Evolutionary conservation across 768 basidiomycete genomes (phyloP), one percentile per base, ranked within the genome.

Genomic region (Rhodotorula babjevae): DNA sequence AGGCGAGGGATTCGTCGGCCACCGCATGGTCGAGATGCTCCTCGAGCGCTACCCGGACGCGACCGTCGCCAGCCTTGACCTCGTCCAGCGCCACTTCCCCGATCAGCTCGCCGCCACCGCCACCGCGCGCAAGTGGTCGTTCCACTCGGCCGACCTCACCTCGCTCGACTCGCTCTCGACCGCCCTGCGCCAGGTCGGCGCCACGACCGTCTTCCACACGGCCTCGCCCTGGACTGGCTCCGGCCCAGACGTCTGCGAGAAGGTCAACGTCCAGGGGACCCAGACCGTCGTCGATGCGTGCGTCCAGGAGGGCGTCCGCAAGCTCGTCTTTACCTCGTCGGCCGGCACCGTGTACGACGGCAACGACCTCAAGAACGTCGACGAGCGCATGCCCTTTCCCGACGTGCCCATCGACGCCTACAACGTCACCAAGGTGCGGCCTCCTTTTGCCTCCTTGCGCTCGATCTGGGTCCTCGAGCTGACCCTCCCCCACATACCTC

Each of bases 211-310:
- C 73, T 92, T 99, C 73, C 96, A 99, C 81, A 97, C 94, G 18
- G 96, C 94, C 87, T 11, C 89, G 87, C 75, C 90, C 86, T 59
- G 73, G 73, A 84, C 63, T 75, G 86, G 63, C 86, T 86, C 67
- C 84, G 90, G 78, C 75, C 84, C 87, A 0, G 87, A 87, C 3
- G 79, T 97, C 18, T 96, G 91, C 83, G 88, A 87, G 82, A 92
- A 90, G 79, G 95, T 99, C 77, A 98, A 98, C 79, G 92, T 98
- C 10, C 87, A 92, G 52, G 95, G 93, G 14, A 95, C 93, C 2
- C 86, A 86, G 76, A 87, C 90, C 0, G 85, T 97, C 57, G 89
- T 99, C 79, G 87, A 88, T 19, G 90, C 92, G 16, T 91, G 92
- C 33, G 82, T 89, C 10, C 84, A 87, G 44, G 84, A 84, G 36